phyloP scores from a whole-genome alignment of 176 grass and related monocot genomes.

The Rhynchospora tenuis region DNA sequence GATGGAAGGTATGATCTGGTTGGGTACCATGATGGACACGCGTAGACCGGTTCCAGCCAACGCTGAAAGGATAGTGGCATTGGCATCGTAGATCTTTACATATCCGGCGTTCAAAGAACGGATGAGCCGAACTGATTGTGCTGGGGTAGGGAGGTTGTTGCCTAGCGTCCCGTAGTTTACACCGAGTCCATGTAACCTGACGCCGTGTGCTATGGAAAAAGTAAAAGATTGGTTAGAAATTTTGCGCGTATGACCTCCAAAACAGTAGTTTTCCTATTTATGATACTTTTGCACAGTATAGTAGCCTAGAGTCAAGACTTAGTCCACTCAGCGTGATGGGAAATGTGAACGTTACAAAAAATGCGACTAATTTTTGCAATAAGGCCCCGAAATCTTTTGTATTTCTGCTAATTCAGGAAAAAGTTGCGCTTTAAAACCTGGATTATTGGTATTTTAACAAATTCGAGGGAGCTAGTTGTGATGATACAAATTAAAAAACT shows the following conservation, averaged over 20 bases:
- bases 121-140: constrained; percentile 48
- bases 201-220: constrained; percentile 17
- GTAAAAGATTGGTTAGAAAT: not conserved
- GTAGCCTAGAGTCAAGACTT: no score
- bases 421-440: not conserved
- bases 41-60: constrained; percentile 43
- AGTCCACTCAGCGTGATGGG: no score
- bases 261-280: not conserved
- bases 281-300: not conserved
- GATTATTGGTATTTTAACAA: not conserved
- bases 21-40: constrained; percentile 94
- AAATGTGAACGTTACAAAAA: not conserved
- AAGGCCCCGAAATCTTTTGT: not conserved
- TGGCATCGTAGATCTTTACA: constrained; percentile 92
- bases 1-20: constrained; percentile 53
- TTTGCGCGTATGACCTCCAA: not conserved
- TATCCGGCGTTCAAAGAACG: constrained; percentile 40
- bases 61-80: constrained; percentile 54
- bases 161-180: constrained; percentile 85
- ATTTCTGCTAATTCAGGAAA: not conserved
- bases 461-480: not conserved
- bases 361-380: not conserved
- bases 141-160: constrained; percentile 53
- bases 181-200: constrained; percentile 36
- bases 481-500: not conserved